Base-by-base conservation (phyloP, 768 basidiomycete genomes). In the Leccinellum luteum region DNA sequence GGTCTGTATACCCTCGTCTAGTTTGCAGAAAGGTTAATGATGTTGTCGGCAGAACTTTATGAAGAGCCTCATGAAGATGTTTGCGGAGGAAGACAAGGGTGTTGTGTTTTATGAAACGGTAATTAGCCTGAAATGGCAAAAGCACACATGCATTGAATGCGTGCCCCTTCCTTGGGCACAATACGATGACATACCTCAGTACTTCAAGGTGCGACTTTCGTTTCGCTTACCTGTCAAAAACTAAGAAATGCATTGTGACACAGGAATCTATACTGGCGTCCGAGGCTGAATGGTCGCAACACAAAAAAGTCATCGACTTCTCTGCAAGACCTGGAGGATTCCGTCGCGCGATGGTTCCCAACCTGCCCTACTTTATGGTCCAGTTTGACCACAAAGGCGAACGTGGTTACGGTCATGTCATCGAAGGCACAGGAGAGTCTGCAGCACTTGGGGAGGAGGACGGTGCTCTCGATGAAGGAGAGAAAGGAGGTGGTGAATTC, bases 301-400 rank as follows among this genome's bases (percentile, higher is more conserved):
- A 99, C 76, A 94, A 92, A 71, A 98, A 98, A 68, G 76, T 98
- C 52, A 98, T 99, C 63, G 92, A 96, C 73, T 99, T 99, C 70
- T 84, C 91, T 3, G 76, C 85, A 9, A 80, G 93, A 4, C 91
- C 93, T 1, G 95, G 96, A 17, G 96, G 96, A 3, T 98, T 98
- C 78, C 81, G 95, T 43, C 83, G 96, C 0, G 86, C 92, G 25
- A 91, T 99, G 89, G 96, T 99, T 12, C 87, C 95, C 3, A 97
- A 98, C 66, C 76, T 99, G 30, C 97, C 97, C 1, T 99, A 99
- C 74, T 99, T 99, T 67, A 96, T 95, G 92, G 91, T 98, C 7
- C 94, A 96, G 65, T 99, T 96, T 72, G 97, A 99, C 74, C 81
- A 98, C 73, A 98, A 95, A 66, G 94, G 97, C 25, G 94, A 98